phyloP scores from a whole-genome alignment of 768 basidiomycete species.

The Hirschioporus abietinus region DNA sequence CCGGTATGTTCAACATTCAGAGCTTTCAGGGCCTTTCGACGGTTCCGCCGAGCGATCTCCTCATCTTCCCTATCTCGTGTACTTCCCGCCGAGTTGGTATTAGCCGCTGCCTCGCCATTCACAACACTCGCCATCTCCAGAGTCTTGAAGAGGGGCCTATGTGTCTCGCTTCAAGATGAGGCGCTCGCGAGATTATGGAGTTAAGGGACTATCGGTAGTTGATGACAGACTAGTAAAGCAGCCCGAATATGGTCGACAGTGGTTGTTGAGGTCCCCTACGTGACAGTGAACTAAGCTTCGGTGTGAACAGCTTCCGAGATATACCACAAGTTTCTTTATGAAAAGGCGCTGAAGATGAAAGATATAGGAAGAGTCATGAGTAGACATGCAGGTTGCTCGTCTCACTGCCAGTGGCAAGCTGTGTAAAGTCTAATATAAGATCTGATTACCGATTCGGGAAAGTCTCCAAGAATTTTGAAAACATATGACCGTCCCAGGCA shows the following conservation, averaged over 20 bases:
- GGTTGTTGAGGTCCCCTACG: too few species aligned
- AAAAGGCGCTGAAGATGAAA: background rate
- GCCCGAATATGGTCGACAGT: background rate
- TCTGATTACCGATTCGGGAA: background rate
- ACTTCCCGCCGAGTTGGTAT: background rate
- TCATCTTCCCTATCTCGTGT: background rate
- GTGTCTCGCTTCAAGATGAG: background rate
- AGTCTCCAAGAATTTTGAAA: background rate
- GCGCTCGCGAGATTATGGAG: background rate
- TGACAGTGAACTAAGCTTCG: too few species aligned
- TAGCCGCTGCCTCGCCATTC: background rate
- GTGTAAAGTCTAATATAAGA: background rate
- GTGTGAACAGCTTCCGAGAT: too few species aligned
- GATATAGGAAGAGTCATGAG: background rate
- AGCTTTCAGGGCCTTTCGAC: constrained; percentile 1
- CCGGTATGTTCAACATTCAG: background rate
- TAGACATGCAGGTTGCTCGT: background rate
- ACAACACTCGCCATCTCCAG: background rate
- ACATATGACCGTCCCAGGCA: background rate
- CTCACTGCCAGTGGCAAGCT: background rate
- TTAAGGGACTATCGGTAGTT: background rate
- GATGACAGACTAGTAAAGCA: background rate
- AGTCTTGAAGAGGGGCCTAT: background rate
- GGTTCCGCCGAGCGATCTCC: background rate
- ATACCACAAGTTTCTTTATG: too few species aligned